These are phyloP conservation scores for Albizia julibrissin DNA, from an alignment of 306 rosid species.

Conservation along the genomic window DNA sequence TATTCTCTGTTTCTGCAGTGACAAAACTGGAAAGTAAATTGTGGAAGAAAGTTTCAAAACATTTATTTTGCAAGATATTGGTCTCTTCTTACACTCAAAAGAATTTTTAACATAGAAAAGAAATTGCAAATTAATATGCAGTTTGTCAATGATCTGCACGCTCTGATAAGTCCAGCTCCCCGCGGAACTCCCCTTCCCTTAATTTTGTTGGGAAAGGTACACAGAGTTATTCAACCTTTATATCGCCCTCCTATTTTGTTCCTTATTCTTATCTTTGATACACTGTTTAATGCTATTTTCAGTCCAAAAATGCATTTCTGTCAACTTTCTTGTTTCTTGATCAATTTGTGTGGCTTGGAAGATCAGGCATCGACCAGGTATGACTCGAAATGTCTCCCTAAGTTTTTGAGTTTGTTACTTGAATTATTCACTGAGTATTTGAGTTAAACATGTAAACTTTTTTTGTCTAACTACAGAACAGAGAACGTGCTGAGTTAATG, in stretches of 20 bases:
- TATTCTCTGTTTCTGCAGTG: constrained; percentile 3
- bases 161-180: constrained; percentile 80
- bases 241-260: not conserved
- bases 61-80: not conserved
- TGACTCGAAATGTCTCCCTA: constrained; percentile 5
- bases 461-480: constrained; percentile 55
- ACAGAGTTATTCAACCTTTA: constrained; percentile 1
- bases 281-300: constrained; percentile 30
- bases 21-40: not conserved
- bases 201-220: constrained; percentile 86
- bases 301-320: constrained; percentile 85
- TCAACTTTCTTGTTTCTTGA: constrained; percentile 94
- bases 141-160: constrained; percentile 92
- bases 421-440: not conserved
- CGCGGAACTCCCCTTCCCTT: constrained; percentile 83
- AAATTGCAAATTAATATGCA: constrained; percentile 40
- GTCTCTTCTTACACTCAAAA: constrained; percentile 9
- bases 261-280: constrained; percentile 13
- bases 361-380: constrained; percentile 81
- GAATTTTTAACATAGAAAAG: not conserved
- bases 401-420: not conserved
- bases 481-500: constrained; percentile 69
- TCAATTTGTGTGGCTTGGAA: constrained; percentile 96
- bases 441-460: not conserved
- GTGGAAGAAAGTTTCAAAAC: constrained; percentile 1